These are phyloP conservation scores for Lentinula raphanica DNA, from an alignment of 768 basidiomycete species.

Conservation along the genomic window DNA sequence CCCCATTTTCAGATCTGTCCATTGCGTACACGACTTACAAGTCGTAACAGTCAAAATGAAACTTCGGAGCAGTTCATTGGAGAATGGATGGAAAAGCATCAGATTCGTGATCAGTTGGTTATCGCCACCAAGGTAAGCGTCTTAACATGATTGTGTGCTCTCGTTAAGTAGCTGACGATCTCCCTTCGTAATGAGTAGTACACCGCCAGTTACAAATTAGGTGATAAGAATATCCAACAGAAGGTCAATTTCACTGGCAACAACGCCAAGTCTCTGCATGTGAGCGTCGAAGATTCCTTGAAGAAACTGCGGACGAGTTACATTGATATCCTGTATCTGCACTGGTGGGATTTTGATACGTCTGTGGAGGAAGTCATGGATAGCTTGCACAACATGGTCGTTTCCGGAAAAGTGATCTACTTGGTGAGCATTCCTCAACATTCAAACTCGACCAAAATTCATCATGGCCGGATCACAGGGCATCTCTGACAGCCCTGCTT, in stretches of 20 bases:
- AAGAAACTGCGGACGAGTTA: conserved; percentile 7
- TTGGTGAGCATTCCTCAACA: conserved; percentile 14
- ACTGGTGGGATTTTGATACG: conserved; percentile 7
- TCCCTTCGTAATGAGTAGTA: conserved; percentile 27
- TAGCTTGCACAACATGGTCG: conserved; percentile 34
- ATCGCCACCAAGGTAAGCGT: conserved; percentile 39
- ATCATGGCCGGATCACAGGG: conserved; percentile 17
- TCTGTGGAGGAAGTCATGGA: conserved; percentile 11
- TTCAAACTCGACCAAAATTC: too few species aligned
- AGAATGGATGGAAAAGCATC: conserved; percentile 44
- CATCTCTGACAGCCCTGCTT: conserved; percentile 14
- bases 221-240: conserved; percentile 21
- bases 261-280: conserved; percentile 26
- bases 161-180: conserved; percentile 4
- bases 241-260: conserved; percentile 45
- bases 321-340: conserved; percentile 7
- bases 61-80: conserved; percentile 48
- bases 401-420: conserved; percentile 36
- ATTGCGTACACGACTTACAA: background rate
- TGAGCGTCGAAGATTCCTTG: conserved; percentile 6
- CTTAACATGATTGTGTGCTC: background rate
- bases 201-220: conserved; percentile 24
- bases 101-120: conserved; percentile 43
- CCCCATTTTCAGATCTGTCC: background rate
- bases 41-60: conserved; percentile 42